Percentiles rank a stretch among this genome's conserved stretches.
phyloP scores from a whole-genome alignment of 1,284 basidiomycete genomes.

The Rhodotorula sp. region DNA sequence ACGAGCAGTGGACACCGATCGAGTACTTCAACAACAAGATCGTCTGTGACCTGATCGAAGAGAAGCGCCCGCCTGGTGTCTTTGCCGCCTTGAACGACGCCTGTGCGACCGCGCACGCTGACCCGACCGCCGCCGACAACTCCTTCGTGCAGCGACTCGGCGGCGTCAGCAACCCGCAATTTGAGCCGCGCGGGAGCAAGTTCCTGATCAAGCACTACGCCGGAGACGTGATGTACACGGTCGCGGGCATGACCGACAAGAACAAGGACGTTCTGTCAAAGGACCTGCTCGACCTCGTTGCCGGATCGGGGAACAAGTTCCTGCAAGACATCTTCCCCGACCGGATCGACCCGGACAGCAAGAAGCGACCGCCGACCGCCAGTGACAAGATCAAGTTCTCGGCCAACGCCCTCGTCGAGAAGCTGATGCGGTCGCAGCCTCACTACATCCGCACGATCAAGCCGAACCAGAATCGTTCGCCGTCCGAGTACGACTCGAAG shows the following conservation, averaged over 20 bases:
- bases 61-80: conserved; percentile 90
- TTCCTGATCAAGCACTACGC: conserved; percentile 94
- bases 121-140: conserved; percentile 92
- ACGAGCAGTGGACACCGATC: conserved; percentile 95
- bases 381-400: conserved; percentile 96
- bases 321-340: conserved; percentile 89
- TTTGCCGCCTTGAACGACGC: conserved; percentile 98
- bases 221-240: conserved; percentile 97
- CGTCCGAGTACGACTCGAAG: conserved; percentile 88
- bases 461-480: conserved; percentile 93
- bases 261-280: conserved; percentile 98
- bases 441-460: conserved; percentile 99
- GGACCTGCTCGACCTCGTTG: conserved; percentile 88
- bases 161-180: conserved; percentile 59
- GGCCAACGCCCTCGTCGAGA: conserved; percentile 91
- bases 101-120: conserved; percentile 96
- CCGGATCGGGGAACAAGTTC: conserved; percentile 74
- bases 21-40: conserved; percentile 92
- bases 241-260: conserved; percentile 98
- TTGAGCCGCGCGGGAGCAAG: conserved; percentile 85
- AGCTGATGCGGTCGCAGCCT: conserved; percentile 92
- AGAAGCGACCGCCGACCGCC: conserved; percentile 96
- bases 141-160: conserved; percentile 92
- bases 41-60: conserved; percentile 97
- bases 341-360: conserved; percentile 90